These are phyloP conservation scores for Orbilia oligospora DNA, from an alignment of 2,329 filamentous ascomycete species.

Conservation along the genomic window DNA sequence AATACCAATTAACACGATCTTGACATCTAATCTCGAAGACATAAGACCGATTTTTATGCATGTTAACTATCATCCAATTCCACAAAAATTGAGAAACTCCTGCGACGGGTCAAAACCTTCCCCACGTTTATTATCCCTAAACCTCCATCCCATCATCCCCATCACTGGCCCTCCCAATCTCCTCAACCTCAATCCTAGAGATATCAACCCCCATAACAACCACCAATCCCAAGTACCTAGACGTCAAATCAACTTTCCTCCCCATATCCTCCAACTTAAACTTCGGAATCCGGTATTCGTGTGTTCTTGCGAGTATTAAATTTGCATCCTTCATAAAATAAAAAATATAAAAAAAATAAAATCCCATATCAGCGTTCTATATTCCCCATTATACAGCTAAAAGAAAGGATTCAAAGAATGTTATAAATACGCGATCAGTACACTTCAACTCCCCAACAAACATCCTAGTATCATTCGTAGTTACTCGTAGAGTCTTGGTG, in stretches of 20 bases:
- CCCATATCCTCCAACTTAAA: slow-evolving; percentile 50
- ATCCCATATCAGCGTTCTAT: too few relatives aligned
- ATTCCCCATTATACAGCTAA: not conserved
- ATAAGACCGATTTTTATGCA: too few relatives aligned
- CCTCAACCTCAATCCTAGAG: slow-evolving; percentile 88
- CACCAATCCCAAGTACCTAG: slow-evolving; percentile 87
- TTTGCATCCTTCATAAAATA: slow-evolving; percentile 78
- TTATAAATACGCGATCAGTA: slow-evolving; percentile 83
- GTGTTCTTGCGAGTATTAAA: slow-evolving; percentile 85
- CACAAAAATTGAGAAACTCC: too few relatives aligned
- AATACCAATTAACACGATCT: too few relatives aligned
- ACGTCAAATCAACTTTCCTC: slow-evolving; percentile 79
- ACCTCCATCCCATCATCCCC: slow-evolving; percentile 13
- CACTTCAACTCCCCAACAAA: slow-evolving; percentile 95
- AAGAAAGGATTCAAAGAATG: not conserved
- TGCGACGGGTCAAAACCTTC: too few relatives aligned
- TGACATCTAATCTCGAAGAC: too few relatives aligned
- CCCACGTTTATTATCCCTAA: not conserved
- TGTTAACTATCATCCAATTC: too few relatives aligned
- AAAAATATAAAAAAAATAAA: too few relatives aligned
- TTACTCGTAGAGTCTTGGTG: slow-evolving; percentile 83
- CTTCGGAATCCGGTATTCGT: slow-evolving; percentile 86
- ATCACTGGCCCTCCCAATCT: slow-evolving; percentile 65
- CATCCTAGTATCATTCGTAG: slow-evolving; percentile 85
- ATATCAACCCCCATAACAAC: slow-evolving; percentile 91